Conservation (phyloP, 768 basidiomycete species). For the Pleurotus djamor region DNA sequence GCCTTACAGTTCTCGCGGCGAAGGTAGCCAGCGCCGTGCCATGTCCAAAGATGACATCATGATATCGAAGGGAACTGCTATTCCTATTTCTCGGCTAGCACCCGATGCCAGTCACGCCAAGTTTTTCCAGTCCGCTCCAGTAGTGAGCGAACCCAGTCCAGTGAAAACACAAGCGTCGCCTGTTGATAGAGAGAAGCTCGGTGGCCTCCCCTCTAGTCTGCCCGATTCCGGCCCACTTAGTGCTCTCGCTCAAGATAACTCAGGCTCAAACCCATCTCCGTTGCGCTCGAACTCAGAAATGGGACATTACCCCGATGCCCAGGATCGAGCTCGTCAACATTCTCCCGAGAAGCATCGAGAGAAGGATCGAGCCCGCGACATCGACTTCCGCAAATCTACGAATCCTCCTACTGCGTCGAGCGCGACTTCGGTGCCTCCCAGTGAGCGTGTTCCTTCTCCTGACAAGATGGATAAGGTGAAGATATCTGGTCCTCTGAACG, state of each 20-base stretch:
- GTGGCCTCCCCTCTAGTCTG: constrained; percentile 35
- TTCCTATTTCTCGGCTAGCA: constrained; percentile 56
- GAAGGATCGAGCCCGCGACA: neutral
- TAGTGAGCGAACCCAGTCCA: constrained; percentile 35
- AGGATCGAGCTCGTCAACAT: constrained; percentile 41
- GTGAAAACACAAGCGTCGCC: constrained; percentile 53
- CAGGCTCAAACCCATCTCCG: constrained; percentile 37
- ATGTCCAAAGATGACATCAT: constrained; percentile 58
- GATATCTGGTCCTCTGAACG: constrained; percentile 87
- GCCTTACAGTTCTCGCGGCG: constrained; percentile 14
- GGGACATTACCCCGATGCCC: constrained; percentile 74
- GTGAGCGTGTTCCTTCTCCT: constrained; percentile 58
- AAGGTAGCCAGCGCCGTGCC: constrained; percentile 35
- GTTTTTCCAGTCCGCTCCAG: constrained; percentile 45
- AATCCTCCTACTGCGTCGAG: constrained; percentile 2
- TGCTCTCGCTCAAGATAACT: constrained; percentile 17
- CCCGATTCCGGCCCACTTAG: constrained; percentile 63
- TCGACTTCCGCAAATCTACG: neutral
- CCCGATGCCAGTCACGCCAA: constrained; percentile 58
- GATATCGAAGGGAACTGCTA: constrained; percentile 41
- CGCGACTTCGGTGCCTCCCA: neutral
- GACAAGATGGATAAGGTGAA: constrained; percentile 68
- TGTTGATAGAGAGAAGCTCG: constrained; percentile 33
- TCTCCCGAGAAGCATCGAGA: constrained; percentile 29
- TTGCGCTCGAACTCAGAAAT: constrained; percentile 76